Conservation (phyloP, 257 asterid genomes). For the Gentiana straminea region DNA sequence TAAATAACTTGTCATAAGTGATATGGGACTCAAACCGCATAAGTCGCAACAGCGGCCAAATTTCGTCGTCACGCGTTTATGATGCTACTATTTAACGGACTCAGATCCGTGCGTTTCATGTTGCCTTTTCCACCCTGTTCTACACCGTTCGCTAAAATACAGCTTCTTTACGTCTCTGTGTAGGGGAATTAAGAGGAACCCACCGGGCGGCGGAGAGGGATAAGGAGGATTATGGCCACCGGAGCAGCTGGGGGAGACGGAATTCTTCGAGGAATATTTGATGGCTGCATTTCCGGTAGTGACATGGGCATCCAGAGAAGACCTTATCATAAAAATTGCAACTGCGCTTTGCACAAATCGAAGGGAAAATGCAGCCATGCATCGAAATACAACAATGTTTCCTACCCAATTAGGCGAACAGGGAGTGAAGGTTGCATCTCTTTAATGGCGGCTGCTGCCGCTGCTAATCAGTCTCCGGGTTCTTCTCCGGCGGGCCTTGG, state of each 20-base stretch:
- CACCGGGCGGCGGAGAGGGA: too few relatives aligned
- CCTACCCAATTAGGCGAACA: slow-evolving; percentile 42
- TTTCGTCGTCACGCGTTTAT: too few relatives aligned
- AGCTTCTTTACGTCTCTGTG: too few relatives aligned
- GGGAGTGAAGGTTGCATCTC: slow-evolving; percentile 58
- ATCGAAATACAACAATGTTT: slow-evolving; percentile 20
- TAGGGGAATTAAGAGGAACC: too few relatives aligned
- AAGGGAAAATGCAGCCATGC: slow-evolving; percentile 34
- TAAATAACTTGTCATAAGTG: too few relatives aligned
- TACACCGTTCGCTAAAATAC: too few relatives aligned
- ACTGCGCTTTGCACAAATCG: slow-evolving; percentile 56
- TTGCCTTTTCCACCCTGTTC: too few relatives aligned
- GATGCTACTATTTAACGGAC: too few relatives aligned
- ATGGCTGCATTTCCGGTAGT: slow-evolving; percentile 44
- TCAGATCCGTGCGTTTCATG: too few relatives aligned
- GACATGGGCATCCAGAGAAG: slow-evolving; percentile 46
- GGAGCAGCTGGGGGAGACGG: slow-evolving; percentile 22
- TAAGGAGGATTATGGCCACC: too few relatives aligned
- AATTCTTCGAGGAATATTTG: slow-evolving; percentile 32
- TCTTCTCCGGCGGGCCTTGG: slow-evolving; percentile 32
- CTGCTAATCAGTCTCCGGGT: slow-evolving; percentile 22
- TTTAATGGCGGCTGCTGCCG: slow-evolving; percentile 17
- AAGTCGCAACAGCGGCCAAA: too few relatives aligned
- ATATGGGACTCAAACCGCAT: too few relatives aligned
- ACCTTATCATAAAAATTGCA: slow-evolving; percentile 64